Evolutionary conservation across 1,284 basidiomycete genomes (phyloP), one percentile per base, ranked within the genome.

Genomic region (Ustilago vetiveriae): DNA sequence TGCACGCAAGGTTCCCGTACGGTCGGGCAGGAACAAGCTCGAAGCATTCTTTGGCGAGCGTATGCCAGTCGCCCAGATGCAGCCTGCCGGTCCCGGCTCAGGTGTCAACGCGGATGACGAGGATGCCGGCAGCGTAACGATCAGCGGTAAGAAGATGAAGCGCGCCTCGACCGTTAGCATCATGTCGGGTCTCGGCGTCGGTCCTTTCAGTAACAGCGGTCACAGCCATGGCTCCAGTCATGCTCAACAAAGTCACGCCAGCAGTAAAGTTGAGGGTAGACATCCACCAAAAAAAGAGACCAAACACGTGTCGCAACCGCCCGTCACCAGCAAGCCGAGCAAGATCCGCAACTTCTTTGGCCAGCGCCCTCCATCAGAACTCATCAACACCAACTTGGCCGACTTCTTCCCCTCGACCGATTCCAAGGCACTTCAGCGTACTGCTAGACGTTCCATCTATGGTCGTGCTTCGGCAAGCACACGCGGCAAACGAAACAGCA

Each of bases 331-430:
- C 60, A 76, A 72, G 27, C 70, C 77, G 21, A 62, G 76, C 78
- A 87, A 86, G 82, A 84, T 97, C 63, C 92, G 93, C 83, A 95
- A 94, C 85, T 99, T 98, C 86, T 95, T 97, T 76, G 96, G 95
- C 10, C 95, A 98, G 79, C 90, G 96, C 40, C 96, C 96, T 1
- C 94, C 96, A 0, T 92, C 90, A 80, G 95, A 98, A 82, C 88
- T 98, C 72, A 98, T 98, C 84, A 92, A 94, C 27, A 95, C 87
- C n/a, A 94, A 98, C 81, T 83, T 98, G 38, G 89, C 91, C 19
- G 94, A 97, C 59, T 99, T 92, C 85, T 99, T 99, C 88, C 96
- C 95, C 1, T 87, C 88, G 59, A 90, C 92, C 1, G 92, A 96
- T 84, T 92, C 91, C 84, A 92, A 63, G 36, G 75, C 79, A 8